phyloP scores from a whole-genome alignment of 805 yeast genomes.

The Brettanomyces nanus region DNA sequence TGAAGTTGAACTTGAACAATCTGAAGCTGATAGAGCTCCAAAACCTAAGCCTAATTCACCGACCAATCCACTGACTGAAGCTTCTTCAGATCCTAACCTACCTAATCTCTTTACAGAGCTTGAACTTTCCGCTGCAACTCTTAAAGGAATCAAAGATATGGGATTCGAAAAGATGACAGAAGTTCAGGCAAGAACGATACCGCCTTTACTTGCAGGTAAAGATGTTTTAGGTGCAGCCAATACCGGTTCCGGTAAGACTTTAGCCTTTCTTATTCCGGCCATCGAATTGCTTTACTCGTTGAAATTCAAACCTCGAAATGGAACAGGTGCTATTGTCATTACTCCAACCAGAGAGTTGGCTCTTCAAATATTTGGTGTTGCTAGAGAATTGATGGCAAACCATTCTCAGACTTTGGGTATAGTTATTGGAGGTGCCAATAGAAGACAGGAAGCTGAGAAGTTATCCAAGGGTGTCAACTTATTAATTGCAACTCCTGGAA shows the following conservation, averaged over 20 bases:
- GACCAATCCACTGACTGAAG: conserved; percentile 6
- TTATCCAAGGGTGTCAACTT: conserved; percentile 88
- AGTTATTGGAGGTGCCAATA: conserved; percentile 97
- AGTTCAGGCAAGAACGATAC: conserved; percentile 93
- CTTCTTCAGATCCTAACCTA: conserved; percentile 1
- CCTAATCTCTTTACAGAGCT: conserved; percentile 34
- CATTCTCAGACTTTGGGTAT: conserved; percentile 94
- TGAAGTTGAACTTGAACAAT: conserved; percentile 2
- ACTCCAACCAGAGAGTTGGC: conserved; percentile 98
- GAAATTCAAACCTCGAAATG: conserved; percentile 95
- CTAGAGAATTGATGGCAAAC: conserved; percentile 81
- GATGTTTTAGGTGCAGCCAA: conserved; percentile 99
- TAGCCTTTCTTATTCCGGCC: conserved; percentile 94
- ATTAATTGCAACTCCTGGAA: conserved; percentile 95
- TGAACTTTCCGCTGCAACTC: conserved; percentile 72
- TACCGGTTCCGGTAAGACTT: conserved; percentile 97
- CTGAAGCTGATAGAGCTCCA: not conserved
- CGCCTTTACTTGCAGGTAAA: conserved; percentile 91
- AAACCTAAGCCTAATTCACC: conserved; percentile 6
- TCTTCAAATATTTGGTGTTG: conserved; percentile 95
- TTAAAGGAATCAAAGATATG: conserved; percentile 76
- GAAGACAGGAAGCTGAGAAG: conserved; percentile 96
- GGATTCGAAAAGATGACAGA: conserved; percentile 89
- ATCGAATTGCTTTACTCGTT: conserved; percentile 84
- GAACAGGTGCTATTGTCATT: conserved; percentile 93